Conservation (phyloP, 345 rosid species). For the Gossypium arboreum region DNA sequence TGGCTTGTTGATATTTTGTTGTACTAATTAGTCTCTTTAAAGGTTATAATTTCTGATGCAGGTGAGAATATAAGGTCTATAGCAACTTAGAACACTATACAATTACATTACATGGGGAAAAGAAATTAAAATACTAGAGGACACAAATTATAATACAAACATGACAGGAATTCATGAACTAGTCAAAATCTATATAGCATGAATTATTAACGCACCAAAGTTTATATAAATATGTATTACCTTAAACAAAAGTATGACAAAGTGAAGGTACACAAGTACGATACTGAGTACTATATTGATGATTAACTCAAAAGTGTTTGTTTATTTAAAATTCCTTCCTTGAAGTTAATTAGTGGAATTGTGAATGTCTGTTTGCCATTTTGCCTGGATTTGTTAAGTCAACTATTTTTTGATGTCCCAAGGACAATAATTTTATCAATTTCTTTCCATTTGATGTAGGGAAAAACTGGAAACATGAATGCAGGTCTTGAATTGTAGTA, state of each 20-base stretch:
- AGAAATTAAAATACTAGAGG: neutral
- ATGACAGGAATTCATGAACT: neutral
- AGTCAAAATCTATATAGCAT: too few species aligned
- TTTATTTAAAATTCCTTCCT: neutral
- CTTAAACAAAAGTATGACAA: neutral
- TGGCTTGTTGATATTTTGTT: neutral
- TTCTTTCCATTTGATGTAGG: slow-evolving; percentile 5
- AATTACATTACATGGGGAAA: neutral
- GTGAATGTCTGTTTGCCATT: neutral
- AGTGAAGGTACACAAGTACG: neutral
- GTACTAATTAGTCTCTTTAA: neutral
- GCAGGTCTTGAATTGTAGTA: slow-evolving; percentile 7
- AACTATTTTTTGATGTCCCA: neutral
- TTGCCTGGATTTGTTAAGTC: neutral
- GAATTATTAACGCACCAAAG: too few species aligned
- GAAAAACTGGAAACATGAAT: slow-evolving; percentile 6
- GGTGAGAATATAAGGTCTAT: neutral
- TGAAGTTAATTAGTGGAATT: neutral
- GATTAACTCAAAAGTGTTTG: neutral
- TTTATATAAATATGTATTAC: neutral
- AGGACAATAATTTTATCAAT: neutral
- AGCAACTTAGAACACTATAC: neutral
- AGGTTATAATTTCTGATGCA: neutral
- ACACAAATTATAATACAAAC: neutral
- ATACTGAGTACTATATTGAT: neutral